phyloP scores from a whole-genome alignment of 2,329 filamentous ascomycete genomes.

The Fusarium solani-melongenae region DNA sequence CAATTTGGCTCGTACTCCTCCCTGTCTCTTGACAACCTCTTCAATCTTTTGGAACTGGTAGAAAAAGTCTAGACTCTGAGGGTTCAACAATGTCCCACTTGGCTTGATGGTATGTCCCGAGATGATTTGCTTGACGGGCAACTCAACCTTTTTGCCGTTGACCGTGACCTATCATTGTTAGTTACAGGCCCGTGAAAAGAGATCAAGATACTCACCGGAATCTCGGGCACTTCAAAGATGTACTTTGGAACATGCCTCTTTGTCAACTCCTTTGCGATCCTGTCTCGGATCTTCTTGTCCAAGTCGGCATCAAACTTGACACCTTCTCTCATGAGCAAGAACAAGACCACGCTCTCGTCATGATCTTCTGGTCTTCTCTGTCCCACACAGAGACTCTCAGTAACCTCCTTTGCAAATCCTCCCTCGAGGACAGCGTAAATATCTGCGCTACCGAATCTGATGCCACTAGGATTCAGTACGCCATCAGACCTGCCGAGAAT shows the following conservation, averaged over 20 bases:
- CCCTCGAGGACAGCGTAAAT: slow-evolving; percentile 80
- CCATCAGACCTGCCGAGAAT: slow-evolving; percentile 81
- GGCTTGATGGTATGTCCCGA: slow-evolving; percentile 79
- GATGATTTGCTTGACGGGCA: slow-evolving; percentile 87
- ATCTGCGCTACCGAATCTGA: slow-evolving; percentile 83
- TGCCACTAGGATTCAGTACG: slow-evolving; percentile 81
- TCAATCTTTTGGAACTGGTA: slow-evolving; percentile 72
- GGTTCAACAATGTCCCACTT: slow-evolving; percentile 81
- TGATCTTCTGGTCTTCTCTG: slow-evolving; percentile 71
- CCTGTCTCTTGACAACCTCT: slow-evolving; percentile 41
- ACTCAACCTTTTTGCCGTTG: slow-evolving; percentile 86
- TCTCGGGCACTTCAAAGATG: slow-evolving; percentile 83
- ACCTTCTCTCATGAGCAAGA: slow-evolving; percentile 67
- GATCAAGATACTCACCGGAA: slow-evolving; percentile 68
- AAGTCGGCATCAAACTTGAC: slow-evolving; percentile 64
- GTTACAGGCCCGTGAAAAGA: not conserved
- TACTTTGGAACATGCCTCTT: slow-evolving; percentile 82
- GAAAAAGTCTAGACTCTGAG: slow-evolving; percentile 79
- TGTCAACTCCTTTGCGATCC: slow-evolving; percentile 74
- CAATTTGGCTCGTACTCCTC: slow-evolving; percentile 44
- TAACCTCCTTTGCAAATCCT: slow-evolving; percentile 70
- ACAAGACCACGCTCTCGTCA: slow-evolving; percentile 67
- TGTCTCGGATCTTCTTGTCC: slow-evolving; percentile 68
- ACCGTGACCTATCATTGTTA: slow-evolving; percentile 72
- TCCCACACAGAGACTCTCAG: slow-evolving; percentile 83